Conservation (phyloP, 306 rosid genomes). For the Dryas alaskensis region DNA sequence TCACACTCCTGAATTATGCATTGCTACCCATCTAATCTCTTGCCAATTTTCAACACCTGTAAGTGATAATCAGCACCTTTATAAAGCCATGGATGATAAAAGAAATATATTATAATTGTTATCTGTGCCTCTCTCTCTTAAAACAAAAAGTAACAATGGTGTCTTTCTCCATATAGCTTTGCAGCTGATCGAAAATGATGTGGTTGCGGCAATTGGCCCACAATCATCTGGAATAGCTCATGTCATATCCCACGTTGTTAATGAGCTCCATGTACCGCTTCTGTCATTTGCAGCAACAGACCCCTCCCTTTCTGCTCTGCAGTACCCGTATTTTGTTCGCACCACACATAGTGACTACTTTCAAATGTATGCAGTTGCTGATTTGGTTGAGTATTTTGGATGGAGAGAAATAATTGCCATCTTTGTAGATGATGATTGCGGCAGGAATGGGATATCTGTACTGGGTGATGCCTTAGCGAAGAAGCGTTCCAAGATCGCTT, state of each 20-base stretch:
- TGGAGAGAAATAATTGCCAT: slow-evolving; percentile 89
- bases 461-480: slow-evolving; percentile 66
- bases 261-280: slow-evolving; percentile 89
- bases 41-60: not conserved
- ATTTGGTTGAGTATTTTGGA: slow-evolving; percentile 48
- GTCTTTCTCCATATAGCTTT: slow-evolving; percentile 59
- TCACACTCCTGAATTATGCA: not conserved
- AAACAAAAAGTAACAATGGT: slow-evolving; percentile 16
- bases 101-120: slow-evolving; percentile 8
- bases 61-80: not conserved
- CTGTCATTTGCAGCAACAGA: slow-evolving; percentile 88
- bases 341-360: slow-evolving; percentile 75
- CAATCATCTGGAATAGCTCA: slow-evolving; percentile 95
- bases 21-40: not conserved
- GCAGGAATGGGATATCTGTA: slow-evolving; percentile 69
- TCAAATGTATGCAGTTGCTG: slow-evolving; percentile 84
- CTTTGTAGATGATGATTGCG: slow-evolving; percentile 80
- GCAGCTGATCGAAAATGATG: slow-evolving; percentile 76
- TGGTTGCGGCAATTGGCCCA: slow-evolving; percentile 79
- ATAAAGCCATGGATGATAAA: not conserved
- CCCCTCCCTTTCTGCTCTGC: slow-evolving; percentile 71
- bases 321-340: slow-evolving; percentile 76
- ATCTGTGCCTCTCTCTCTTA: slow-evolving; percentile 6
- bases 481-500: slow-evolving; percentile 69
- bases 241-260: slow-evolving; percentile 75